Evolutionary conservation across 2,329 filamentous ascomycete species (phyloP).

Genomic region (Colletotrichum caudatum): DNA sequence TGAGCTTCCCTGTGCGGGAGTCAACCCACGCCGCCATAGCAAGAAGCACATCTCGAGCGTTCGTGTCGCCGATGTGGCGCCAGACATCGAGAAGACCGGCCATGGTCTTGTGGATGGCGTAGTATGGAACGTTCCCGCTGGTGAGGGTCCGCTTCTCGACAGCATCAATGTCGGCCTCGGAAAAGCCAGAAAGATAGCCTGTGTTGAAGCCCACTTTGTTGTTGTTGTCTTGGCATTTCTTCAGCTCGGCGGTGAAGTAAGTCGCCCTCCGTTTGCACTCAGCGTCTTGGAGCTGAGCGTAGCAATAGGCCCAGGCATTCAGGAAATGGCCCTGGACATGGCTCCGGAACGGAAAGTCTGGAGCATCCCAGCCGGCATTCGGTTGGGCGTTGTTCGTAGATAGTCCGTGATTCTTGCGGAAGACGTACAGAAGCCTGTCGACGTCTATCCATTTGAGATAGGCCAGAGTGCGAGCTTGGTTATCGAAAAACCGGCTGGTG

Average conservation of each 20-base stretch:
- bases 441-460: constrained; percentile 61
- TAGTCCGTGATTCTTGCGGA: constrained; percentile 59
- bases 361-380: constrained; percentile 66
- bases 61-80: constrained; percentile 56
- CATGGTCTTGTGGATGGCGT: constrained; percentile 66
- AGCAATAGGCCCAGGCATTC: constrained; percentile 63
- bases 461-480: constrained; percentile 60
- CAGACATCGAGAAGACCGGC: constrained; percentile 64
- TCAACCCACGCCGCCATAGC: constrained; percentile 63
- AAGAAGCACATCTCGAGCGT: constrained; percentile 58
- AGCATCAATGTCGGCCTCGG: constrained; percentile 61
- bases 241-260: constrained; percentile 60
- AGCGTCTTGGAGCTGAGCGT: constrained; percentile 55
- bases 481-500: constrained; percentile 55
- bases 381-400: constrained; percentile 58
- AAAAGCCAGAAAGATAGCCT: constrained; percentile 65
- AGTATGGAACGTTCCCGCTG: constrained; percentile 66
- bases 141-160: constrained; percentile 58
- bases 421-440: constrained; percentile 62
- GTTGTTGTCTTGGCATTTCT: constrained; percentile 65
- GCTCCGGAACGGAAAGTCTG: constrained; percentile 64
- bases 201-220: constrained; percentile 55
- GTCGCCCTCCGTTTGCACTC: constrained; percentile 59
- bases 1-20: constrained; percentile 56
- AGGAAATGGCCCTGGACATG: constrained; percentile 65